Evolutionary conservation across 2,329 filamentous ascomycete species (phyloP).

Genomic region (Fusarium sp.): DNA sequence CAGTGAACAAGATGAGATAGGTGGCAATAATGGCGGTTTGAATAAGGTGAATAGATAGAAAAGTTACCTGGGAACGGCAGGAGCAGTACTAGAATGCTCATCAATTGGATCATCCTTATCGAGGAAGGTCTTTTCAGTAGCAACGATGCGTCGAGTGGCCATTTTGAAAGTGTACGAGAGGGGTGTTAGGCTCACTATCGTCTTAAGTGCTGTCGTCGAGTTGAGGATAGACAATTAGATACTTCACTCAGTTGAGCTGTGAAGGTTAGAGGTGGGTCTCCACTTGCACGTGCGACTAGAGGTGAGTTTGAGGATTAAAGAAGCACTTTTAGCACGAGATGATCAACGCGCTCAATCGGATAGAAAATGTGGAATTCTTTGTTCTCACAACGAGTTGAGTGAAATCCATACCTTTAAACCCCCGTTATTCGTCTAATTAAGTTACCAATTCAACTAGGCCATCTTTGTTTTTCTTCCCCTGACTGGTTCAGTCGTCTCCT

Average conservation of each 20-base stretch:
- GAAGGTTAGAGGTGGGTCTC: constrained; percentile 24
- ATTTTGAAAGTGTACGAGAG: constrained; percentile 55
- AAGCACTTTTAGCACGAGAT: constrained; percentile 27
- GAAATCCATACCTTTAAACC: no score
- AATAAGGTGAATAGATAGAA: neutral
- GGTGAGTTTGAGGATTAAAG: neutral
- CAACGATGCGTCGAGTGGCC: constrained; percentile 74
- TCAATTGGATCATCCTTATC: constrained; percentile 64
- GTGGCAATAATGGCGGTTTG: constrained; percentile 9
- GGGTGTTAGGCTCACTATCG: constrained; percentile 10
- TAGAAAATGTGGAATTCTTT: constrained; percentile 7
- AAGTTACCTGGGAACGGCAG: constrained; percentile 82
- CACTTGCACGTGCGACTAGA: constrained; percentile 39
- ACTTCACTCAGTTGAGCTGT: constrained; percentile 6
- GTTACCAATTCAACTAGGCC: neutral
- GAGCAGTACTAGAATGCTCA: constrained; percentile 77
- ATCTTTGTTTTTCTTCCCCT: neutral
- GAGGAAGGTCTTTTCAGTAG: constrained; percentile 72
- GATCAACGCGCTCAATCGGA: neutral
- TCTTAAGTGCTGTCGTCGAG: constrained; percentile 12
- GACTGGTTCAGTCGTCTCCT: neutral
- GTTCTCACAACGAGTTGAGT: neutral
- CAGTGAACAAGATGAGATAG: neutral
- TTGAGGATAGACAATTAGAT: no score
- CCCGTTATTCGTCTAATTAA: no score